Base-by-base conservation (phyloP, 1,284 basidiomycete genomes). In the Rhodotorula sp. region DNA sequence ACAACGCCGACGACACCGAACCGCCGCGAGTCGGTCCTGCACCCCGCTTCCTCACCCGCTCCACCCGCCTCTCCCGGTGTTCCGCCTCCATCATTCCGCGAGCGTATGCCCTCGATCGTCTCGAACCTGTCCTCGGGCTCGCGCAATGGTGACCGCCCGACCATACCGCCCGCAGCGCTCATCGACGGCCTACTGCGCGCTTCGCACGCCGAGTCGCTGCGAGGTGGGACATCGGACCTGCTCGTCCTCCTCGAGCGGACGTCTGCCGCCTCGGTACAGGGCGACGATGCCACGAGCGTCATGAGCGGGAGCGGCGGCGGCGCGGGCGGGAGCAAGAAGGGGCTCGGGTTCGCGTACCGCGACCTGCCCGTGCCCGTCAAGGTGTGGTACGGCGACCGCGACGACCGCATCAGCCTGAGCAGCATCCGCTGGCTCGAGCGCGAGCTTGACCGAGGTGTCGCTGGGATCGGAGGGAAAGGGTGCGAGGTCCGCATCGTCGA, bases 321-420 rank as follows among this genome's bases (percentile, higher is more conserved):
- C 62, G 21, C 41, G 14, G 34, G 14, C n/a, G n/a, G 34, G 14
- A n/a, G 42, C 8, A 17, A 46, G 54, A 27, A n/a, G 17, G 52
- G 48, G 4, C 52, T 50, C 42, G 84, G 83, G 0, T 84, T 85
- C 77, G 73, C 77, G 23, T 86, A 85, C 72, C 76, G 80, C 0
- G 87, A 92, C 41, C 90, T 97, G 72, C 87, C 87, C 16, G 89
- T 91, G 77, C 85, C 84, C n/a, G 90, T 93, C 61, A 88, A 88
- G 56, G 89, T 98, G 52, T 98, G 93, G 93, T 94, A 94, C 76
- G 96, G 96, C 4, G 90, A 92, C 76, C 87, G 86, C 77, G 96
- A 98, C 81, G 95, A 98, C 81, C 90, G 90, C 81, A 96, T 99
- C 72, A 89, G 89, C 42, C 89, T 95, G 79, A 88, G 90, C 77